Evolutionary conservation across 2,329 filamentous ascomycete species (phyloP), one percentile per base, ranked within the genome.

Genomic region (Paraphoma sp.): DNA sequence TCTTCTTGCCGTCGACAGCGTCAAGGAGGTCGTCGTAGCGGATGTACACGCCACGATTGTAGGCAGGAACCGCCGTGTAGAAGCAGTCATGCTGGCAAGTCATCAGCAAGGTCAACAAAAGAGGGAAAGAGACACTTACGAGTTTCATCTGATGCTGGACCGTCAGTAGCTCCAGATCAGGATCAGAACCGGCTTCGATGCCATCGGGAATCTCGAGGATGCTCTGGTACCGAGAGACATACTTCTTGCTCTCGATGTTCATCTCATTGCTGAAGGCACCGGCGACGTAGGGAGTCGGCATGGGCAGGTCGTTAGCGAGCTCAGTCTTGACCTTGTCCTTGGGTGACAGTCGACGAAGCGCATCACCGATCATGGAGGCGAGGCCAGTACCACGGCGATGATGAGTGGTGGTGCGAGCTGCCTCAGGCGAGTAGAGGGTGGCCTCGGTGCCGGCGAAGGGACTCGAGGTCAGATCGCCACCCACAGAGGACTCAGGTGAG

Each of bases 1-100:
- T 55, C 7, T 64, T 49, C 44, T 71, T 64, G 36, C 62, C 71
- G 30, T 70, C 65, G 14, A 60, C 57, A n/a, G 78, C 71, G 18
- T 76, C 69, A 17, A 62, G 58, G n/a, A 80, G 57, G 51, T 75
- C 69, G 51, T 81, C 77, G 60, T 79, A 80, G 49, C 68, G 69
- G 44, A 78, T 57, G 47, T 68, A 59, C 33, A 75, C 59, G 42
- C 68, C 69, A 31, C 58, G 56, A 46, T 42, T 53, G 48, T 70
- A 66, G 33, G 68, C 45, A 14, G 68, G 67, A 9, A 69, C 62
- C 3, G 57, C 57, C 9, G 48, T 54, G 42, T 56, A 40, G 65
- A 75, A 75, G 57, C 61, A 59, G 16, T 52, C 53, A 44, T 72
- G 72, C 72, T 75, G 41, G 29, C 48, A 8, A 18, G 28, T 17